A percentile compares a stretch with the other conserved stretches of the same genome.
Conservation (phyloP, 441 rosid genomes). For the Macaranga tanarius region DNA sequence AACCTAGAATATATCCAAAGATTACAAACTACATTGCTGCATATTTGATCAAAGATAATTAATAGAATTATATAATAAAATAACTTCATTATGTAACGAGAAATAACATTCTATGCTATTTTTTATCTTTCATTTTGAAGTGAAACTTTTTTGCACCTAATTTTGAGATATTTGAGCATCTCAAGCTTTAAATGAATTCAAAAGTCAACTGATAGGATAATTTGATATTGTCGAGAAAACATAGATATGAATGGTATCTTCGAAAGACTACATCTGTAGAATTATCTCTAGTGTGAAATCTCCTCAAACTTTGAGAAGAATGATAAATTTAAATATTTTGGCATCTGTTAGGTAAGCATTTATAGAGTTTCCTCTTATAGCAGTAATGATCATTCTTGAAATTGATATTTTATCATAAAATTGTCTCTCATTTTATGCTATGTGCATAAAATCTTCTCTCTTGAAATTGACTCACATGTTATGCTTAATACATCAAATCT, state of each 20-base stretch:
- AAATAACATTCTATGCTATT: background rate
- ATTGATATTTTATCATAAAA: background rate
- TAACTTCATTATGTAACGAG: constrained; percentile 10
- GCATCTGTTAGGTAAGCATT: background rate
- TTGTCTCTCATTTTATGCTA: background rate
- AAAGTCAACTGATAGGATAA: background rate
- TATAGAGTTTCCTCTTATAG: background rate
- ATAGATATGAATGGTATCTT: background rate
- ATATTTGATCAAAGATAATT: background rate
- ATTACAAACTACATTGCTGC: constrained; percentile 11
- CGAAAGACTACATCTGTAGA: background rate
- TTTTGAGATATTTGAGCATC: background rate
- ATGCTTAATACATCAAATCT: background rate
- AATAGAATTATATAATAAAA: background rate
- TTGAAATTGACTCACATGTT: background rate
- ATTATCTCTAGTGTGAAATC: background rate
- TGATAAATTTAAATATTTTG: background rate
- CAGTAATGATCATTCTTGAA: background rate
- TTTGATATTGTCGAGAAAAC: background rate
- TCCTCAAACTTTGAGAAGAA: background rate
- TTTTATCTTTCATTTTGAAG: background rate
- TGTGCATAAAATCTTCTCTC: background rate
- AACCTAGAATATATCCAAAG: constrained; percentile 28
- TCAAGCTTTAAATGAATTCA: background rate
- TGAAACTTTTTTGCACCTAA: background rate